A percentile compares a stretch with the other conserved stretches of the same genome.
Evolutionary conservation across 192 early-diverging fungal genomes (phyloP).

Genomic region (Chytriomyces hyalinus): DNA sequence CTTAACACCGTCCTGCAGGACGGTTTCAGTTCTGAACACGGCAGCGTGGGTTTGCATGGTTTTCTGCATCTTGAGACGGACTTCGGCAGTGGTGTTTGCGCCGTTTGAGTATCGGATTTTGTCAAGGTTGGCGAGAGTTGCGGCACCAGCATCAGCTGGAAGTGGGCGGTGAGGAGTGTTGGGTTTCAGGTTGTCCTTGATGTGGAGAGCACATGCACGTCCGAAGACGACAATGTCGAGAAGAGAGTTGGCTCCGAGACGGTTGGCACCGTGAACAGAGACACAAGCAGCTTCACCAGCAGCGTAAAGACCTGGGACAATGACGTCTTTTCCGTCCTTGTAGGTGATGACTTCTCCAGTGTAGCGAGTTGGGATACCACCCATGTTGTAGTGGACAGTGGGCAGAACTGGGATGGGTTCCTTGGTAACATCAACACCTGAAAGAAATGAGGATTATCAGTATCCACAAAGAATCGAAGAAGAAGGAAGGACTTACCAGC

Average conservation of each 20-base stretch:
- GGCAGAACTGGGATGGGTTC: slow-evolving; percentile 98
- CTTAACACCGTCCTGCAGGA: slow-evolving; percentile 86
- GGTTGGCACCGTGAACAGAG: slow-evolving; percentile 98
- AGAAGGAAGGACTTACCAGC: slow-evolving; percentile 61
- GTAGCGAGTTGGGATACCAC: slow-evolving; percentile 97
- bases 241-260: slow-evolving; percentile 96
- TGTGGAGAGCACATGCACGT: slow-evolving; percentile 94
- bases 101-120: slow-evolving; percentile 87
- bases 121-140: slow-evolving; percentile 94
- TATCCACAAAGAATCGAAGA: background rate
- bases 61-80: slow-evolving; percentile 97
- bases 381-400: slow-evolving; percentile 99
- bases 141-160: slow-evolving; percentile 81
- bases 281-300: slow-evolving; percentile 98
- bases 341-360: slow-evolving; percentile 91
- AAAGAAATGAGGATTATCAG: background rate
- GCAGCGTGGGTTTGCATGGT: slow-evolving; percentile 97
- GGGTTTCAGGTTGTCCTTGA: slow-evolving; percentile 86
- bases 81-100: slow-evolving; percentile 75
- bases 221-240: slow-evolving; percentile 99
- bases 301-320: slow-evolving; percentile 98
- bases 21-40: slow-evolving; percentile 91
- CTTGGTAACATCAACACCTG: slow-evolving; percentile 96
- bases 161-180: slow-evolving; percentile 84
- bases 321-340: slow-evolving; percentile 81